Conservation (phyloP, 2,329 filamentous ascomycete species). For the Clonostachys rhizophaga region DNA sequence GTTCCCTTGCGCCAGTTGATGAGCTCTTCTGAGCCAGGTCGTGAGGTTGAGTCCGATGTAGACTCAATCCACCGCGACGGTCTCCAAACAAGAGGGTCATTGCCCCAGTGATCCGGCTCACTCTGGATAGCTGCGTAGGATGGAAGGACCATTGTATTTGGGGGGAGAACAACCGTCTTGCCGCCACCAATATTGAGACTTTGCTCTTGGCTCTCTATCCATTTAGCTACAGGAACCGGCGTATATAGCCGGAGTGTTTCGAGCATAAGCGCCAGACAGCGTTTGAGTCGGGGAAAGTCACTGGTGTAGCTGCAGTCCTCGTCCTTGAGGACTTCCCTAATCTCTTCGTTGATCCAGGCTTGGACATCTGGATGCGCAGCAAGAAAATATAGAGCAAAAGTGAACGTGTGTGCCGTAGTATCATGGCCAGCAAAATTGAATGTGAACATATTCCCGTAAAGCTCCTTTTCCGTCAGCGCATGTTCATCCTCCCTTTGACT, state of each 20-base stretch:
- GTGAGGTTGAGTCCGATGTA: not conserved
- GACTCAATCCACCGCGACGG: constrained; percentile 11
- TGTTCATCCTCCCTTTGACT: not conserved
- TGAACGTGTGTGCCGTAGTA: constrained; percentile 39
- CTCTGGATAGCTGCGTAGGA: constrained; percentile 2
- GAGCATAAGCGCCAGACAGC: constrained; percentile 30
- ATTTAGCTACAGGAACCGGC: constrained; percentile 18
- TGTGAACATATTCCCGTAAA: constrained; percentile 42
- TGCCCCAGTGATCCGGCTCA: constrained; percentile 9
- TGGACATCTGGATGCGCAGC: constrained; percentile 37
- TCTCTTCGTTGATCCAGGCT: constrained; percentile 35
- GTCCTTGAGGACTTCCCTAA: constrained; percentile 15
- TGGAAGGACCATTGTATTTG: constrained; percentile 2
- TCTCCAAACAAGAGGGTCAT: constrained; percentile 9
- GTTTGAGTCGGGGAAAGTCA: constrained; percentile 15
- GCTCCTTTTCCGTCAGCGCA: constrained; percentile 26
- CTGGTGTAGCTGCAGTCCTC: not conserved
- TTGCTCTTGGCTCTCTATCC: constrained; percentile 7
- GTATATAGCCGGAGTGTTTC: constrained; percentile 36
- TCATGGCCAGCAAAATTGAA: constrained; percentile 47
- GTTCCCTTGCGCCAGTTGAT: not conserved
- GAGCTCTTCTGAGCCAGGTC: not conserved
- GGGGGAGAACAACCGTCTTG: constrained; percentile 2
- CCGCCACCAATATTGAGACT: not conserved
- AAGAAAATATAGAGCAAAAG: constrained; percentile 34